Base-by-base conservation (phyloP, 129 eudicot genomes). In the Cynara cardunculus region DNA sequence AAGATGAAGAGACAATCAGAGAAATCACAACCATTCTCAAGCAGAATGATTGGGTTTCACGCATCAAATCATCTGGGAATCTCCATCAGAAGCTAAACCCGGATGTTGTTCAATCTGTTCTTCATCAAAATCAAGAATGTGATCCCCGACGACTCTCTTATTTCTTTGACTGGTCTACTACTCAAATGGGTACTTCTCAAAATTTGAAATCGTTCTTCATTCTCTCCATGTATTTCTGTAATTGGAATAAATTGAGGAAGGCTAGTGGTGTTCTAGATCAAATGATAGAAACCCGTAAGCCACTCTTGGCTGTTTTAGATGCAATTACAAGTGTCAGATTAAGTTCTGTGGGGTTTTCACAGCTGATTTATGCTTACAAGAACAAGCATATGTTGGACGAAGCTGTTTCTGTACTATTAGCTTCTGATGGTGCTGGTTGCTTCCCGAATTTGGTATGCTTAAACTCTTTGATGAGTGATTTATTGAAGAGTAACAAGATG, bases 131-230 rank as follows among this genome's bases (percentile, higher is more conserved):
- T 72, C 83, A 80, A 53, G 31, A 80, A 13, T 78, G 61, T 32
- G 81, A 90, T 21, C 92, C 96, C 31, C 71, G 75, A 79, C 78
- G 84, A 28, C 89, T 90, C 21, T 80, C 79, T 11, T 86, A 85
- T 61, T 91, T 93, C 91, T 93, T 93, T 86, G 49, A 49, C 61
- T 93, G 94, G 92, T 86, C 94, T 4, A 22, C 59, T 75, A 25
- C 77, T 62, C 83, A 85, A 82, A 80, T 86, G 87, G 91, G 91
- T 89, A 83, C 74, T 31, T 26, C 89, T 87, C 96, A 84, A n/a
- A 83, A 49, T 37, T 67, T 85, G 22, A 53, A 85, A 34, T 85
- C 86, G 16, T 85, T 53, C 32, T 78, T 71, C 25, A 41, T 82
- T 73, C 75, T 85, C 49, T 73, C 84, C 5, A 44, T 78, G 62